Evolutionary conservation across 1,139 yeast species (phyloP).

Genomic region (Meyerozyma carpophila): DNA sequence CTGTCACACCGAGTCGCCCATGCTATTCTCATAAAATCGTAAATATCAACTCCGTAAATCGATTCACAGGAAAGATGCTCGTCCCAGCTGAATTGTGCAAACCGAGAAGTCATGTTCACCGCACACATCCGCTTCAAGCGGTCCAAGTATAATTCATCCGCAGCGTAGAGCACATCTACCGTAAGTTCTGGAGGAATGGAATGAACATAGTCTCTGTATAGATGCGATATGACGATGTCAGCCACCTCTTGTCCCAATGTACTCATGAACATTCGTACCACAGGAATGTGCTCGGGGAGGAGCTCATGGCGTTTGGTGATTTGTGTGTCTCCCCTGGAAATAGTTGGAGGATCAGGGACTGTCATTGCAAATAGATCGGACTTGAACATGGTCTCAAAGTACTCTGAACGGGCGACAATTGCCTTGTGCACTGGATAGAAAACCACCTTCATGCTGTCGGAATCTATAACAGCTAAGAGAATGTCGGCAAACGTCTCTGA

Average conservation of each 20-base stretch:
- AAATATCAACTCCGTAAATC: constrained; percentile 34
- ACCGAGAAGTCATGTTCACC: constrained; percentile 45
- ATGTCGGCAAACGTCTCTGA: constrained; percentile 43
- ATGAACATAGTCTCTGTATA: constrained; percentile 55
- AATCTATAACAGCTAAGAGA: constrained; percentile 34
- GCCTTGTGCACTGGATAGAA: constrained; percentile 63
- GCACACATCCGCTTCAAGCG: constrained; percentile 64
- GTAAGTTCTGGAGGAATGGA: constrained; percentile 46
- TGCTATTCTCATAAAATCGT: constrained; percentile 54
- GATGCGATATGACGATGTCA: constrained; percentile 48
- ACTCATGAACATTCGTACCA: constrained; percentile 22
- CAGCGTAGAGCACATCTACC: constrained; percentile 51
- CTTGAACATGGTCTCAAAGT: constrained; percentile 60
- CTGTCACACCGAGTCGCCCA: constrained; percentile 67
- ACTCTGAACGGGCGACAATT: constrained; percentile 55
- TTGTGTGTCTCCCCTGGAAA: constrained; percentile 5
- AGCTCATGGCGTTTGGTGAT: constrained; percentile 21
- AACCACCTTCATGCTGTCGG: constrained; percentile 18
- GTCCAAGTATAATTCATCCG: constrained; percentile 60
- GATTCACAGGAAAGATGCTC: constrained; percentile 17
- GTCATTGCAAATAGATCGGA: constrained; percentile 32
- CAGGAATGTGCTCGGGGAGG: constrained; percentile 20
- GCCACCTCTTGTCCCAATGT: constrained; percentile 34
- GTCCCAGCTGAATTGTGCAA: constrained; percentile 14
- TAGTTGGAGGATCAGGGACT: constrained; percentile 15